Percentiles rank a stretch among this genome's conserved stretches.
Conservation (phyloP, 2,329 filamentous ascomycete species). For the Neofusicoccum ribis region DNA sequence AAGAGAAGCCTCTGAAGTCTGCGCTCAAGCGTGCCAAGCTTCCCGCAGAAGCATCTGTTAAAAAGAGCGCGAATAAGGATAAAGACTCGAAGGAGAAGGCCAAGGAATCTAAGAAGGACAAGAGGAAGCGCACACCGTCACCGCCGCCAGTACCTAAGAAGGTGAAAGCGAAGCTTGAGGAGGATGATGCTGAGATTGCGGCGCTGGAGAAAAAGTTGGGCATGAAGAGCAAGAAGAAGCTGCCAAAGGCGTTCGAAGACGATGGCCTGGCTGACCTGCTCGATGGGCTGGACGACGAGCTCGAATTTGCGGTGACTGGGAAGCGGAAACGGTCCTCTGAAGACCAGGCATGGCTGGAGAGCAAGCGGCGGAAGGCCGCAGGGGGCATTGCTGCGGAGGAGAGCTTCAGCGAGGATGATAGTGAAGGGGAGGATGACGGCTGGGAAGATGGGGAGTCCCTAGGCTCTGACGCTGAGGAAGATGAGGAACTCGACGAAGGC, state of each 20-base stretch:
- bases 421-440: slow-evolving; percentile 34
- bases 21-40: slow-evolving; percentile 36
- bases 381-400: slow-evolving; percentile 31
- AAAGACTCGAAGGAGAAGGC: slow-evolving; percentile 19
- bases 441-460: slow-evolving; percentile 28
- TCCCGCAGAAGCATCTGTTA: neutral
- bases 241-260: slow-evolving; percentile 72
- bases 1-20: slow-evolving; percentile 34
- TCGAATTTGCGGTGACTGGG: slow-evolving; percentile 43
- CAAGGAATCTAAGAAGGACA: slow-evolving; percentile 26
- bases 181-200: slow-evolving; percentile 87
- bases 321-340: slow-evolving; percentile 59
- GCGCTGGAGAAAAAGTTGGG: slow-evolving; percentile 85
- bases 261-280: slow-evolving; percentile 82
- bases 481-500: slow-evolving; percentile 22
- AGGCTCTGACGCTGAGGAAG: slow-evolving; percentile 28
- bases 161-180: slow-evolving; percentile 62
- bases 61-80: neutral
- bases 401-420: slow-evolving; percentile 26
- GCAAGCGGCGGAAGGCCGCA: slow-evolving; percentile 57
- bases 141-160: slow-evolving; percentile 33
- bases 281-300: slow-evolving; percentile 61
- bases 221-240: slow-evolving; percentile 72
- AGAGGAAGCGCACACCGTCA: slow-evolving; percentile 11
- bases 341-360: slow-evolving; percentile 60